Evolutionary conservation across 1,284 basidiomycete genomes (phyloP).

Genomic region (Marasmius fiardii): DNA sequence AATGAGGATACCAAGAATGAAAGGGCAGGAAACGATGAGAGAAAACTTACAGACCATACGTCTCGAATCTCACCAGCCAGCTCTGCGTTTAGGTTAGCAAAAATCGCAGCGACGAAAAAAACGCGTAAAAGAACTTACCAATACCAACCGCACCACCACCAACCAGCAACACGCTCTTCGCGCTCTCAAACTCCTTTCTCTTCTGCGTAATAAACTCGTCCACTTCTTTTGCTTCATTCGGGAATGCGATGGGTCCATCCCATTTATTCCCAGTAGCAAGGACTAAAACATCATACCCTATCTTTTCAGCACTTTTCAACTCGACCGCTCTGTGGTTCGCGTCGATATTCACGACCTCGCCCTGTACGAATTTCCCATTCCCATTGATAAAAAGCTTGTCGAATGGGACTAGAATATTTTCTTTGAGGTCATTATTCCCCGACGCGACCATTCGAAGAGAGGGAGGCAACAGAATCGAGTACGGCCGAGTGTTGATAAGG

Average conservation of each 20-base stretch:
- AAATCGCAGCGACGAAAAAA: constrained; percentile 1
- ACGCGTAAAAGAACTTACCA: constrained; percentile 33
- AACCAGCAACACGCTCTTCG: constrained; percentile 49
- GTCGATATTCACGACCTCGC: constrained; percentile 40
- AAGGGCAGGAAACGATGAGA: too few relatives aligned
- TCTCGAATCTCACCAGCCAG: constrained; percentile 58
- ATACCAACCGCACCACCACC: constrained; percentile 64
- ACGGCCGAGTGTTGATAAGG: constrained; percentile 37
- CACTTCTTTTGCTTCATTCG: constrained; percentile 35
- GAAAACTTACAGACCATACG: constrained; percentile 39
- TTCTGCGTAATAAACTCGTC: constrained; percentile 36
- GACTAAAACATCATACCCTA: constrained; percentile 52
- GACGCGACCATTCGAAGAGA: constrained; percentile 37
- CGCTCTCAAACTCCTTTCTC: constrained; percentile 42
- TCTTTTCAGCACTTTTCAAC: constrained; percentile 43
- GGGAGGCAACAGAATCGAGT: constrained; percentile 32
- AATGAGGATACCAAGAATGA: not conserved
- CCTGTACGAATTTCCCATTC: constrained; percentile 43
- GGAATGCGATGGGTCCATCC: constrained; percentile 47
- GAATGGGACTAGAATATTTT: constrained; percentile 35
- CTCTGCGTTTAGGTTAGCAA: constrained; percentile 32
- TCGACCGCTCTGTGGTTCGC: constrained; percentile 37
- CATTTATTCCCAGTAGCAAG: constrained; percentile 57
- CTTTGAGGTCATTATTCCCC: constrained; percentile 32
- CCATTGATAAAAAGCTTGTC: constrained; percentile 45